Evolutionary conservation across 768 basidiomycete species (phyloP), one percentile per base, ranked within the genome.

Genomic region (Lactarius akahatsu): DNA sequence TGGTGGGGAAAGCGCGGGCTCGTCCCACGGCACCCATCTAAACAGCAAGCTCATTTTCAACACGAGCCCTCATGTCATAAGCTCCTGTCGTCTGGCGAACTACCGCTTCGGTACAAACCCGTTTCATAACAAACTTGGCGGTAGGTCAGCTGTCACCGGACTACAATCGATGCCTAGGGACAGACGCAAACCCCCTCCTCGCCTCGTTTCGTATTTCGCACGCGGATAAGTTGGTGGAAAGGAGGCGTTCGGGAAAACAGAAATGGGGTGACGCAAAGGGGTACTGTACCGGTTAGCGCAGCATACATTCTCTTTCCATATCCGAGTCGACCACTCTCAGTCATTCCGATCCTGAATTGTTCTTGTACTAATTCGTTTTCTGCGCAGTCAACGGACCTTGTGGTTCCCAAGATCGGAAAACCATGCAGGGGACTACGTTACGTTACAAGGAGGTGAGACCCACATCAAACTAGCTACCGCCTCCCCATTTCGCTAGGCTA

Each of bases 381-480:
- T 26, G 28, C 18, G n/a, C 62, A 38, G 43, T 50, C 50, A 26
- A 43, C 40, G 40, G 58, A 30, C 18, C n/a, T 60, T 45, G 59
- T 36, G 52, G 5, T 13, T 34, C 38, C 43, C 50, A 36, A 23
- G 47, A 47, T 47, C 23, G n/a, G n/a, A 23, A 10, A 11, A 50
- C 4, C 23, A 15, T 26, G 23, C 23, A 50, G 23, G 50, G 47
- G 20, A n/a, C 4, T 23, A 7, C 50, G 23, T 50, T 64, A 64
- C 63, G 63, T 63, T 41, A 41, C 63, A 54, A 16, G 63, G 47
- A 50, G 23, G 8, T n/a, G 11, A 58, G 52, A 30, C 28, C 30
- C 15, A 65, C 26, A 56, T n/a, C 36, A 41, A 58, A 50, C 28
- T 58, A 55, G 18, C 57, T 28, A 13, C 7, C 32, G 45, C 23